A percentile compares a stretch with the other conserved stretches of the same genome.
Evolutionary conservation across 768 basidiomycete genomes (phyloP).

Genomic region (Leccinum disarticulatum): DNA sequence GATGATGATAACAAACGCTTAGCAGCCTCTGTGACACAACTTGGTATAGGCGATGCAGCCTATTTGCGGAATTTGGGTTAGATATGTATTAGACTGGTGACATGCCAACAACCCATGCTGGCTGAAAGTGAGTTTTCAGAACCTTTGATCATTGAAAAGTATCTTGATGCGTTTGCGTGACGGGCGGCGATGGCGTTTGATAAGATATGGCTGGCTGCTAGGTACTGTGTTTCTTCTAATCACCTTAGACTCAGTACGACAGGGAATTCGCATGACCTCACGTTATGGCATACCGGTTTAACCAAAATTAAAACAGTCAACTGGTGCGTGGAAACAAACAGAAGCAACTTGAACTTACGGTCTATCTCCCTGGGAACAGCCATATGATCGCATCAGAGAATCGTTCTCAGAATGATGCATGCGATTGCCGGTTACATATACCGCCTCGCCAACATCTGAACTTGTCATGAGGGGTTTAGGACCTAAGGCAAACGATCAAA

Average conservation of each 20-base stretch:
- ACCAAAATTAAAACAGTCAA: slow-evolving; percentile 1
- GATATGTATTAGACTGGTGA: not conserved
- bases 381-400: slow-evolving; percentile 15
- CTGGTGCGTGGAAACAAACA: slow-evolving; percentile 11
- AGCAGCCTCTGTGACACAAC: not conserved
- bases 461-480: not conserved
- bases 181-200: not conserved
- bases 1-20: slow-evolving; percentile 2
- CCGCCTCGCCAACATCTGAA: slow-evolving; percentile 10
- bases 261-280: not conserved
- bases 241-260: not conserved
- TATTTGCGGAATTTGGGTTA: not conserved
- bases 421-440: slow-evolving; percentile 7
- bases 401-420: slow-evolving; percentile 23
- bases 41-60: not conserved
- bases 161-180: not conserved
- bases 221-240: not conserved
- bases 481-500: not conserved
- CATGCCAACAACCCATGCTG: no score
- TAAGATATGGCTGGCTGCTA: not conserved
- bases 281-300: not conserved
- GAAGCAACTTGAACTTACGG: slow-evolving; percentile 17
- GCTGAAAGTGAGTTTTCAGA: no score
- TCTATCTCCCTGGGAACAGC: slow-evolving; percentile 25
- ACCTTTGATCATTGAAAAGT: not conserved